Evolutionary conservation across 2,329 filamentous ascomycete genomes (phyloP).

Genomic region (Exserohilum turcica): DNA sequence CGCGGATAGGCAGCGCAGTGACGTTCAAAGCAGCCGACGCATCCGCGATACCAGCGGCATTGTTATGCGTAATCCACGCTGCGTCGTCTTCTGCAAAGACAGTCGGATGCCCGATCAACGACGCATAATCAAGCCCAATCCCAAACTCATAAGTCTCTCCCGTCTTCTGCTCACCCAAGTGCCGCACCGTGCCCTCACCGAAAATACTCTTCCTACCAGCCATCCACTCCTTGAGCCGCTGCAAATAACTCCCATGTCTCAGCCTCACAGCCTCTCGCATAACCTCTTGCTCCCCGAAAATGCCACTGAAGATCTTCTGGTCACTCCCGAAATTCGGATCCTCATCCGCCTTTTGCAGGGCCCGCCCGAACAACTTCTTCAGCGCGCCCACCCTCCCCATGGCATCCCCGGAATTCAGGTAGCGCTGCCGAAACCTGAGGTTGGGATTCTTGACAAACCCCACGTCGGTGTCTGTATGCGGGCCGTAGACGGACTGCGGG

Average conservation of each 20-base stretch:
- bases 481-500: background rate
- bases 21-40: background rate
- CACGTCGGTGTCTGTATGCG: constrained; percentile 1
- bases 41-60: background rate
- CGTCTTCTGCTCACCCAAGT: background rate
- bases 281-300: background rate
- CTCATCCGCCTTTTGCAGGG: background rate
- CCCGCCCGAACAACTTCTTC: constrained; percentile 1
- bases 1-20: background rate
- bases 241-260: background rate
- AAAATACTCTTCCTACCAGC: background rate
- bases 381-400: constrained; percentile 3
- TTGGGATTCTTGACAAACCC: constrained; percentile 2
- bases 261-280: background rate
- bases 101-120: background rate
- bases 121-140: background rate
- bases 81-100: constrained; percentile 4
- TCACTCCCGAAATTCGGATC: constrained; percentile 1
- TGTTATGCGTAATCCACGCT: background rate
- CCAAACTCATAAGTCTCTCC: background rate
- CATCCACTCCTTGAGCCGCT: background rate
- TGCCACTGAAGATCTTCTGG: constrained; percentile 5
- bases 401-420: constrained; percentile 3
- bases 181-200: no score
- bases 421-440: constrained; percentile 1